phyloP scores from a whole-genome alignment of 257 asterid species.

The Galeopsis tetrahit region DNA sequence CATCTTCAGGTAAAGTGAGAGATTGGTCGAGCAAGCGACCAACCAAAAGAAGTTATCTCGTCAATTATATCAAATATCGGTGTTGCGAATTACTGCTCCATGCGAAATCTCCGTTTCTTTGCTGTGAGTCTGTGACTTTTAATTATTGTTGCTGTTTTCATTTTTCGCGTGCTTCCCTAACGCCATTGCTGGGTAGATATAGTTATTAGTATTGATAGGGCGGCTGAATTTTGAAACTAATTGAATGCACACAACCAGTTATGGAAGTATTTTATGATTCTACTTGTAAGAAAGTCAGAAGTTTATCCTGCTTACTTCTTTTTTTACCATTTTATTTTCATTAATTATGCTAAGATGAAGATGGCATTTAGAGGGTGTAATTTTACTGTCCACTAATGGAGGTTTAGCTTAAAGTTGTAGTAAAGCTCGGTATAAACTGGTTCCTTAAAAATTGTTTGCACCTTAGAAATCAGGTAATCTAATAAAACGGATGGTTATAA shows the following conservation, averaged over 20 bases:
- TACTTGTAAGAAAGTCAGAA: not conserved
- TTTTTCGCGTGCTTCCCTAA: not conserved
- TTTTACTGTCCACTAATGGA: too few species aligned
- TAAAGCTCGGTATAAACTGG: too few species aligned
- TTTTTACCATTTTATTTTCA: not conserved
- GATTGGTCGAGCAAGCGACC: not conserved
- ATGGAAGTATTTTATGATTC: not conserved
- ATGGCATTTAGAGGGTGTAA: not conserved
- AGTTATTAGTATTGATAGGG: not conserved
- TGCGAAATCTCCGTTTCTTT: constrained; percentile 33
- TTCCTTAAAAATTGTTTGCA: too few species aligned
- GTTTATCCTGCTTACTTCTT: not conserved
- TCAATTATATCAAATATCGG: not conserved
- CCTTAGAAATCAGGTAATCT: too few species aligned
- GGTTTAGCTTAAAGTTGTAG: too few species aligned
- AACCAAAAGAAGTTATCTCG: not conserved
- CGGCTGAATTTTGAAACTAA: not conserved
- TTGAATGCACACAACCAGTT: not conserved
- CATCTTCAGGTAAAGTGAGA: constrained; percentile 26
- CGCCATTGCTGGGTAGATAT: not conserved
- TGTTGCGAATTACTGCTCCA: constrained; percentile 3
- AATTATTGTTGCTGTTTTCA: constrained; percentile 10
- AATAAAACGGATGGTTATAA: too few species aligned
- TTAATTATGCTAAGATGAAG: not conserved
- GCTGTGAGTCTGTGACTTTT: constrained; percentile 31